These are phyloP conservation scores for Asterella californica DNA, from an alignment of 225 moss, liverwort and hornwort genomes.

Conservation along the genomic window DNA sequence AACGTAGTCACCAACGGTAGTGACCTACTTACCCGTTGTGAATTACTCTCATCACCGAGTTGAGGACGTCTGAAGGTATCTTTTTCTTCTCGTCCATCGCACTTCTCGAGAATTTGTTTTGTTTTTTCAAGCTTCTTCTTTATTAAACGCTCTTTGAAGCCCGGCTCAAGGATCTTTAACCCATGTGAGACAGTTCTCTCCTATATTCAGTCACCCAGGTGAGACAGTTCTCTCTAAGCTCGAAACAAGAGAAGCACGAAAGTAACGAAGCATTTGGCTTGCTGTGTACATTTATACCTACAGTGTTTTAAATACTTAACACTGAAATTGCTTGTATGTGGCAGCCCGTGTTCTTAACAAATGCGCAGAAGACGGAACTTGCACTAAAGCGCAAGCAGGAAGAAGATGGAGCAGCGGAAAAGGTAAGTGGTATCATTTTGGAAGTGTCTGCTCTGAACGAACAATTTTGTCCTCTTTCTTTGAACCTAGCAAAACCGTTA, in stretches of 20 bases:
- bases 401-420: slow-evolving; percentile 67
- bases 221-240: slow-evolving; percentile 52
- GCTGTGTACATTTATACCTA: slow-evolving; percentile 10
- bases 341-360: slow-evolving; percentile 84
- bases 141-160: background rate
- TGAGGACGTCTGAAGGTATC: too few species aligned
- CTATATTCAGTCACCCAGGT: slow-evolving; percentile 60
- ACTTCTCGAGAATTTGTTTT: background rate
- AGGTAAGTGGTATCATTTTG: slow-evolving; percentile 23
- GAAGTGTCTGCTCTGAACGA: too few species aligned
- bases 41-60: too few species aligned
- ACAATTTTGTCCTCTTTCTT: slow-evolving; percentile 92
- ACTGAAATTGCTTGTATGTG: slow-evolving; percentile 10
- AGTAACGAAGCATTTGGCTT: slow-evolving; percentile 25
- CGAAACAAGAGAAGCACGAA: slow-evolving; percentile 12
- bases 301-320: background rate
- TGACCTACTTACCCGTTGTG: background rate
- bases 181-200: too few species aligned
- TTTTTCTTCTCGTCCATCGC: background rate
- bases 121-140: background rate
- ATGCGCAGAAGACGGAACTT: slow-evolving; percentile 73
- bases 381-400: slow-evolving; percentile 80
- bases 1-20: background rate
- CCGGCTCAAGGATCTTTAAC: background rate
- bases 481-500: slow-evolving; percentile 94